phyloP scores from a whole-genome alignment of 768 basidiomycete genomes.

The Hysterangium stoloniferum region DNA sequence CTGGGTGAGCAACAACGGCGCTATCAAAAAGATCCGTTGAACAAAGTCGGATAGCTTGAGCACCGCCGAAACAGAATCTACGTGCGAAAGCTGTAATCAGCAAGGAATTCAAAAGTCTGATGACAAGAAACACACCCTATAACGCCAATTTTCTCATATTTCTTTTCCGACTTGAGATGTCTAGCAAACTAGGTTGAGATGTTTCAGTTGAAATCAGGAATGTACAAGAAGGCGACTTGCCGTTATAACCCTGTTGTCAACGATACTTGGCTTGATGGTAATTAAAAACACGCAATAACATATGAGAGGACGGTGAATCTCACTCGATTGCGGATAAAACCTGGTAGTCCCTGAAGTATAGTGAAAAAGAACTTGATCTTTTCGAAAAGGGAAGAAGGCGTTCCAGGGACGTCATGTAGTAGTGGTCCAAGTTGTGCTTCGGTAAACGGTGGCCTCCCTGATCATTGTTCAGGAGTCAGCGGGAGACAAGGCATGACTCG shows the following conservation, averaged over 20 bases:
- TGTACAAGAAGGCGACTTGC: slow-evolving; percentile 14
- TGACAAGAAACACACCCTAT: slow-evolving; percentile 28
- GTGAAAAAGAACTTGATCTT: slow-evolving; percentile 6
- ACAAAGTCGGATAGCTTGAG: slow-evolving; percentile 23
- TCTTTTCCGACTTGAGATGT: slow-evolving; percentile 29
- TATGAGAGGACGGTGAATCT: background rate
- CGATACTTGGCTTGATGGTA: slow-evolving; percentile 21
- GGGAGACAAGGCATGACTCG: background rate
- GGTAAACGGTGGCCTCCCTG: slow-evolving; percentile 25
- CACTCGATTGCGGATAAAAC: slow-evolving; percentile 10
- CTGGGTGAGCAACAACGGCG: slow-evolving; percentile 37
- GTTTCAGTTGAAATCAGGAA: background rate
- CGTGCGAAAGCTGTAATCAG: background rate
- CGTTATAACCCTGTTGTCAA: slow-evolving; percentile 20
- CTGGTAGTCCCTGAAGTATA: background rate
- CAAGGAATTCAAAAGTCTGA: background rate
- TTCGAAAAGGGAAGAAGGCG: background rate
- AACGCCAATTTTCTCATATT: slow-evolving; percentile 34
- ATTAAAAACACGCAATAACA: slow-evolving; percentile 13
- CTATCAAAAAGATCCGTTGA: slow-evolving; percentile 27
- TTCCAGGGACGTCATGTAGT: slow-evolving; percentile 24
- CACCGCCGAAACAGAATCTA: slow-evolving; percentile 36
- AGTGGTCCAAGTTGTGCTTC: slow-evolving; percentile 23
- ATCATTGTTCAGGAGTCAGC: background rate
- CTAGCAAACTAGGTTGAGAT: slow-evolving; percentile 32